Evolutionary conservation across 192 early-diverging fungal genomes (phyloP), one percentile per base, ranked within the genome.

Genomic region (Entomortierella parvispora): DNA sequence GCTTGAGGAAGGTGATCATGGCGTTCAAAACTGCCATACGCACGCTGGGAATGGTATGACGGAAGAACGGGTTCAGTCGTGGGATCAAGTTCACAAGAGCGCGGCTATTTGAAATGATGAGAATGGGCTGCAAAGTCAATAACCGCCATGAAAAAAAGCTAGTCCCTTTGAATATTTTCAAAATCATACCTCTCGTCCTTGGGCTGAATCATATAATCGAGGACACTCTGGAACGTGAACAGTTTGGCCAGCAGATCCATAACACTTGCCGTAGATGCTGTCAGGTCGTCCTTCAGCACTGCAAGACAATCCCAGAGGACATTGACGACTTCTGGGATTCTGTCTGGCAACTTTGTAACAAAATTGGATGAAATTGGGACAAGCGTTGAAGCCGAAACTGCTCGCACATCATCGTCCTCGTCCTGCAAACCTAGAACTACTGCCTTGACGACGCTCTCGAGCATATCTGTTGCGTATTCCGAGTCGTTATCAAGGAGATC

Each of bases 321-420:
- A 15, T 80, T 76, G 20, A 98, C 87, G 20, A 99, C 86, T 47
- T 88, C 82, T 45, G 86, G 88, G 9, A 99, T 85, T 8, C 88
- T 87, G 2, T 86, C 66, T 3, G 90, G 82, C 42, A 92, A 82
- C 50, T 92, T 82, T 14, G 85, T 62, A 11, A 94, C 91, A 68
- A 98, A 84, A 42, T 89, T 80, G 29, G 92, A 93, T 0, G 90
- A 90, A 55, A 99, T 87, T 3, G 98, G 98, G 26, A 96, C 76
- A 65, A 99, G 78, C 4, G 95, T 93, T 3, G 94, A 90, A 0
- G 98, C 96, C 12, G 94, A 91, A 9, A 98, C 96, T 11, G 93
- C 90, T 4, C 97, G 89, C 22, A 99, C 97, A 71, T 98, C 97
- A 72, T 99, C 98, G 79, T 99, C 95, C 45, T 81, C 78, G 56